Evolutionary conservation across 2,329 filamentous ascomycete genomes (phyloP).

Genomic region (Trichophyton benhamiae): DNA sequence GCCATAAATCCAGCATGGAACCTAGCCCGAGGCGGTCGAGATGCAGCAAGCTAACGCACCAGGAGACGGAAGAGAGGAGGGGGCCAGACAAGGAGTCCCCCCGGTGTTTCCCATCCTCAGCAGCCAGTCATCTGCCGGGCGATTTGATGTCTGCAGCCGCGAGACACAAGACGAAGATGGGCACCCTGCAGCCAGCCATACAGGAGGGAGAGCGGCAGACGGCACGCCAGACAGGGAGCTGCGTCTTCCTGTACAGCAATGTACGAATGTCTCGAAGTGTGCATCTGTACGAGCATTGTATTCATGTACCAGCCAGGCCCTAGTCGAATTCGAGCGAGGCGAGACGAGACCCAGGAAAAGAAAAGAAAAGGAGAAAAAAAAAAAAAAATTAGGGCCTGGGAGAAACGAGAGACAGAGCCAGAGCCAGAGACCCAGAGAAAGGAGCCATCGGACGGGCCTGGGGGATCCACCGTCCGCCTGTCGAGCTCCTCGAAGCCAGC

Average conservation of each 20-base stretch:
- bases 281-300: neutral
- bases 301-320: neutral
- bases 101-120: neutral
- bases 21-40: conserved; percentile 1
- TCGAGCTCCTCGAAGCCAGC: neutral
- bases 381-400: neutral
- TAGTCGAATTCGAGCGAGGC: neutral
- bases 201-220: neutral
- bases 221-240: neutral
- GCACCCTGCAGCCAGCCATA: conserved; percentile 3
- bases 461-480: neutral
- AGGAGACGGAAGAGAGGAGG: neutral
- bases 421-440: neutral
- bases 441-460: neutral
- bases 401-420: neutral
- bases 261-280: neutral
- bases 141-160: conserved; percentile 2
- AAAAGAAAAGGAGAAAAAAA: neutral
- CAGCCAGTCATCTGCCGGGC: neutral
- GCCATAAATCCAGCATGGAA: neutral
- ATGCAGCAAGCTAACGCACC: conserved; percentile 1
- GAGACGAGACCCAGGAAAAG: neutral
- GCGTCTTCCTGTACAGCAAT: neutral
- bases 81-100: neutral
- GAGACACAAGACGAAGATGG: neutral